These are phyloP conservation scores for Paramecium sonneborni DNA, from an alignment of 73 alveolate species.

Conservation along the genomic window DNA sequence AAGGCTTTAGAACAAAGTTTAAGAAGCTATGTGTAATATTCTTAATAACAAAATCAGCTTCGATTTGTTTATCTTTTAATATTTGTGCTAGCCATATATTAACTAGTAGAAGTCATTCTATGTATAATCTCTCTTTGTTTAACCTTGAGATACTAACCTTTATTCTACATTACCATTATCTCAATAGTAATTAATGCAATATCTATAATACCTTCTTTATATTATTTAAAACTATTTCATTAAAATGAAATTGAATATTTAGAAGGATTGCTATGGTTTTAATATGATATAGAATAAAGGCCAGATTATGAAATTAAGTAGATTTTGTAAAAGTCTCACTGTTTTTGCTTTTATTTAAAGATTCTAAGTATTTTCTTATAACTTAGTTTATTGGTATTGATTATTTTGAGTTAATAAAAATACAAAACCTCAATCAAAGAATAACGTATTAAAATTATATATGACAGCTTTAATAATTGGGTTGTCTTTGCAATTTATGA, in stretches of 20 bases:
- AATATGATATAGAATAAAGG: background rate
- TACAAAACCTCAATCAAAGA: background rate
- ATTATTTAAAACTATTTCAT: background rate
- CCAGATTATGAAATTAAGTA: background rate
- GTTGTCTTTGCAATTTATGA: background rate
- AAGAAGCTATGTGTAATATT: conserved; percentile 3
- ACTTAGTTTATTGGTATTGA: background rate
- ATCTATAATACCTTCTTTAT: background rate
- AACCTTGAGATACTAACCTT: background rate
- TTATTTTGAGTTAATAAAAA: background rate
- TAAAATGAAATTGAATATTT: background rate
- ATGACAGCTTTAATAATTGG: background rate
- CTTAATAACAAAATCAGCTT: background rate
- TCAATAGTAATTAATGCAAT: background rate
- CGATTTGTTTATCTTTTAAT: background rate
- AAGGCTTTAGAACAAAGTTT: background rate
- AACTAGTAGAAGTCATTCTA: background rate
- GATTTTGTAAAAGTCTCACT: background rate
- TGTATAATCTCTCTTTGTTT: background rate
- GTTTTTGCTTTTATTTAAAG: background rate
- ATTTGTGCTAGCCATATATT: background rate
- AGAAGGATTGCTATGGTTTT: conserved; percentile 23
- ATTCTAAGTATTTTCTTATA: background rate
- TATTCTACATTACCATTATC: background rate
- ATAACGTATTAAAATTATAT: background rate